Evolutionary conservation across 441 rosid genomes (phyloP), one percentile per base, ranked within the genome.

Genomic region (Corymbia citriodora): DNA sequence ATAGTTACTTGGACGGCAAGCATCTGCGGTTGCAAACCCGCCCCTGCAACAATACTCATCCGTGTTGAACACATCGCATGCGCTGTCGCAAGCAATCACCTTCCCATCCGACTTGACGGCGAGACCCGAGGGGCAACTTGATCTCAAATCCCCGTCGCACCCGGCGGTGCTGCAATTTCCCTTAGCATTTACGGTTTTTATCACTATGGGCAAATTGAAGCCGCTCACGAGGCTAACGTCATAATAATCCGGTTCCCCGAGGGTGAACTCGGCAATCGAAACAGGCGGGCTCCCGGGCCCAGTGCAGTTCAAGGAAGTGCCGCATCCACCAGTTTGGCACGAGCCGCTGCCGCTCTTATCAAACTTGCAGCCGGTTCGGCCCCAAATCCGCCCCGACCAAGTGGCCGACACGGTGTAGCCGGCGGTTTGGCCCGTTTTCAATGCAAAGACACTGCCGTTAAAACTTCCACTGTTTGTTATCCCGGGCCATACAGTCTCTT

Each of bases 341-440:
- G 92, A 31, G 48, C 94, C 94, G 3, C 31, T 90, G 70, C 93
- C 94, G 21, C 90, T 92, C 36, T 90, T 88, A 55, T 93, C 91
- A 12, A 95, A 95, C 14, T 88, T 63, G 90, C 97, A 96, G 54
- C 93, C 94, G 4, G 98, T 95, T 54, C 98, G 90, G 31, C 94
- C 96, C 98, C 98, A 96, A 85, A 95, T 94, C 63, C 98, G 94
- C 81, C 98, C 97, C 27, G 94, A 93, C 98, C 97, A 96, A 8
- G 90, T 90, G 10, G 85, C 88, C 2, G 94, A 40, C 57, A 93
- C 95, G 19, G 52, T 53, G 68, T 94, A 94, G 87, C 53, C 70
- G 63, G 92, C 90, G 5, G 95, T 89, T 86, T 91, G 92, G 89
- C 95, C 95, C 31, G 93, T 88, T 55, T 94, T 92, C 17, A 95